These are phyloP conservation scores for Magnaporthales sp. DNA, from an alignment of 2,329 filamentous ascomycete genomes.

Conservation along the genomic window DNA sequence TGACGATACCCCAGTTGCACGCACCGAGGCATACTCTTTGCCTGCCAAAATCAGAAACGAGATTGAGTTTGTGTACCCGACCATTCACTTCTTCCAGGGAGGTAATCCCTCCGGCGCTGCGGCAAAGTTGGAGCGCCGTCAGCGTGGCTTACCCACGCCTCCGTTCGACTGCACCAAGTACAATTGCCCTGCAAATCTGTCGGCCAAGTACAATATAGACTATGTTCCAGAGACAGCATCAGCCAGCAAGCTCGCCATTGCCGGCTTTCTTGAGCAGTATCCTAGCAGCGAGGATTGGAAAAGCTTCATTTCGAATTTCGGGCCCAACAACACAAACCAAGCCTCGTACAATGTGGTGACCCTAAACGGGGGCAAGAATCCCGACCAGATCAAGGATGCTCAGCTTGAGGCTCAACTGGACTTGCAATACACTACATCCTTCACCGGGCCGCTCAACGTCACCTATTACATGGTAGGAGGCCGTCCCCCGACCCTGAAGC, in stretches of 20 bases:
- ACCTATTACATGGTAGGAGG: constrained; percentile 37
- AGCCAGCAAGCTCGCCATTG: constrained; percentile 20
- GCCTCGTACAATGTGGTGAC: constrained; percentile 24
- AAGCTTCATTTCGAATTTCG: constrained; percentile 19
- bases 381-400: background rate
- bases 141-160: background rate
- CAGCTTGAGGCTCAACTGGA: constrained; percentile 36
- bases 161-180: constrained; percentile 24
- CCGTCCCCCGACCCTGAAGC: constrained; percentile 18
- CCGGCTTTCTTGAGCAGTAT: constrained; percentile 38
- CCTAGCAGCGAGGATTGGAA: constrained; percentile 31
- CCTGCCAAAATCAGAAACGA: constrained; percentile 43
- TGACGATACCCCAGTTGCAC: constrained; percentile 33
- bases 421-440: constrained; percentile 36
- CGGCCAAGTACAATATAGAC: constrained; percentile 36
- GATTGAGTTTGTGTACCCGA: constrained; percentile 57
- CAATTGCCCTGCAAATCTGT: constrained; percentile 39
- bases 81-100: constrained; percentile 47
- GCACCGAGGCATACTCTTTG: constrained; percentile 51
- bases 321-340: constrained; percentile 12
- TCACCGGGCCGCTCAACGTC: constrained; percentile 34
- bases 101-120: constrained; percentile 17
- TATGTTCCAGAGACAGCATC: constrained; percentile 20
- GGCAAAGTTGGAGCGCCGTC: constrained; percentile 9
- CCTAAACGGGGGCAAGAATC: constrained; percentile 35